Evolutionary conservation across 2,329 filamentous ascomycete genomes (phyloP).

Genomic region (Paracoccidioides lutzii): DNA sequence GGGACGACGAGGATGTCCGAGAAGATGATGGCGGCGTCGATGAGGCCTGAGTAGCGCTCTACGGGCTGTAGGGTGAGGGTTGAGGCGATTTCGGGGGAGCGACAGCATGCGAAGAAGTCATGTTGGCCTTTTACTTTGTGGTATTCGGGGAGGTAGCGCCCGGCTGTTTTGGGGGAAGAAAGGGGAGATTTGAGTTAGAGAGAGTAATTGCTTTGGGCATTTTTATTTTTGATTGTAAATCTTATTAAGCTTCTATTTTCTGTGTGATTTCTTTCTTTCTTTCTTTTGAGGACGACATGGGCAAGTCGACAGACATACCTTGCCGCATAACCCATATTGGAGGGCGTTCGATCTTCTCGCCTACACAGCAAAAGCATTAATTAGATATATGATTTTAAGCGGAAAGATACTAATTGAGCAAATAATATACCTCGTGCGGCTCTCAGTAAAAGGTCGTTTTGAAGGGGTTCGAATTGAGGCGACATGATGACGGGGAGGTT

Average conservation of each 20-base stretch:
- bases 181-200: not conserved
- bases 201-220: not conserved
- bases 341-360: constrained; percentile 79
- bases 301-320: constrained; percentile 42
- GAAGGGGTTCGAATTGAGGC: constrained; percentile 57
- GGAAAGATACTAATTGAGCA: not conserved
- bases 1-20: constrained; percentile 96
- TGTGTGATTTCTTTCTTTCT: not conserved
- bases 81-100: constrained; percentile 80
- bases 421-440: constrained; percentile 62
- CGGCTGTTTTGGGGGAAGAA: constrained; percentile 44
- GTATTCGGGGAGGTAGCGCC: constrained; percentile 94
- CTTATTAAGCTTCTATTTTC: not conserved
- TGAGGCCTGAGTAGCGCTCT: constrained; percentile 75
- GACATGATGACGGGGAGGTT: constrained; percentile 7
- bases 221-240: not conserved
- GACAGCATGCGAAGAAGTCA: constrained; percentile 98
- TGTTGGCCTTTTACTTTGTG: constrained; percentile 80
- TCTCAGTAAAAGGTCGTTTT: constrained; percentile 85
- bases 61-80: constrained; percentile 90
- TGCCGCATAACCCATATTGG: constrained; percentile 99
- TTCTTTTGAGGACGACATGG: not conserved
- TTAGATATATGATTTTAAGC: not conserved
- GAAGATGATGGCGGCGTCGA: constrained; percentile 97
- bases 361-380: constrained; percentile 33